These are phyloP conservation scores for Scheffersomyces illinoinensis DNA, from an alignment of 1,139 yeast genomes.

Conservation along the genomic window DNA sequence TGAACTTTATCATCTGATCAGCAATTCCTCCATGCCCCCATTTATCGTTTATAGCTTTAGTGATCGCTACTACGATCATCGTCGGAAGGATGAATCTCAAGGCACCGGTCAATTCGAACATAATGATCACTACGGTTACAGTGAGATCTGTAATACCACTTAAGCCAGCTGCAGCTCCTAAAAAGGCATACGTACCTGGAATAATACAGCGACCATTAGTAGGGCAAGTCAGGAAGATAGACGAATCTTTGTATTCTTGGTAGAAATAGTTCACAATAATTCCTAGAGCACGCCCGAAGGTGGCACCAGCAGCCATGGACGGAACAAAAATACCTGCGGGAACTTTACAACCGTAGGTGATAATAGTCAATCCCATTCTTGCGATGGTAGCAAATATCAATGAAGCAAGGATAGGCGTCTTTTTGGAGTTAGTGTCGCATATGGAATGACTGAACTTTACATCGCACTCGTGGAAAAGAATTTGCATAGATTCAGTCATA, in stretches of 20 bases:
- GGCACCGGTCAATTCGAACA: conserved; percentile 97
- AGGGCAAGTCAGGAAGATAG: conserved; percentile 51
- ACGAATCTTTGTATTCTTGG: conserved; percentile 38
- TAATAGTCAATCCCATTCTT: conserved; percentile 68
- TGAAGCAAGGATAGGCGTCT: conserved; percentile 37
- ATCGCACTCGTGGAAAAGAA: conserved; percentile 83
- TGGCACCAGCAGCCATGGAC: conserved; percentile 95
- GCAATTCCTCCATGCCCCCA: conserved; percentile 90
- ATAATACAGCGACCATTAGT: conserved; percentile 59
- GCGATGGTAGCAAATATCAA: conserved; percentile 71
- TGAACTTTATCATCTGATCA: conserved; percentile 87
- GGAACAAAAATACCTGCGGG: conserved; percentile 98
- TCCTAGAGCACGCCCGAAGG: conserved; percentile 87
- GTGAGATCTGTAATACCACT: conserved; percentile 93
- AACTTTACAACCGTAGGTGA: conserved; percentile 88
- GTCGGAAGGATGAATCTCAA: conserved; percentile 86
- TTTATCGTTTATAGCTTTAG: conserved; percentile 71
- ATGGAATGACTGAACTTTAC: conserved; percentile 41
- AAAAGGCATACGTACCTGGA: conserved; percentile 91
- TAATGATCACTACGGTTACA: conserved; percentile 87
- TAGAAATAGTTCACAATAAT: conserved; percentile 62
- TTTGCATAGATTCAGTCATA: conserved; percentile 95
- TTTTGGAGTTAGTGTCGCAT: conserved; percentile 48
- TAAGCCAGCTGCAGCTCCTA: conserved; percentile 97
- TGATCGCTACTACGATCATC: conserved; percentile 93